Conservation (phyloP, 1,284 basidiomycete species). For the Cutaneotrichosporon sp. region DNA sequence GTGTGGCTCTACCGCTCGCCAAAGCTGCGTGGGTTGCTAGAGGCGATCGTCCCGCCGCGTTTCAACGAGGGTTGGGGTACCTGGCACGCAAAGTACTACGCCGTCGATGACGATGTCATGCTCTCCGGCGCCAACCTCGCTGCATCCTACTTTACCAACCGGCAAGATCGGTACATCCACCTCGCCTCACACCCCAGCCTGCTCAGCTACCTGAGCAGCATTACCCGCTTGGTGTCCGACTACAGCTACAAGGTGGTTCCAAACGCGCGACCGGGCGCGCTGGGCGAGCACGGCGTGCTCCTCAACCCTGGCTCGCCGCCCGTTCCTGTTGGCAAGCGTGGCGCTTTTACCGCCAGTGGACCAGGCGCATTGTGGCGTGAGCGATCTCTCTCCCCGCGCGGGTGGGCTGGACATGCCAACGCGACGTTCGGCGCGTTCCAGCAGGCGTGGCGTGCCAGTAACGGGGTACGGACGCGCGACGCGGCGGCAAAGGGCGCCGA, state of each 20-base stretch:
- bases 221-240: constrained; percentile 66
- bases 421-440: constrained; percentile 52
- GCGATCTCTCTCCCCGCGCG: constrained; percentile 37
- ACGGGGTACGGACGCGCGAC: constrained; percentile 40
- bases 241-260: constrained; percentile 65
- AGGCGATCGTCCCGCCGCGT: constrained; percentile 77
- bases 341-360: constrained; percentile 6
- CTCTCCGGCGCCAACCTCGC: constrained; percentile 96
- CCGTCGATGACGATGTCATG: constrained; percentile 85
- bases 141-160: constrained; percentile 88
- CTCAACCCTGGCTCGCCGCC: constrained; percentile 3
- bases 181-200: constrained; percentile 65
- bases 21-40: constrained; percentile 70
- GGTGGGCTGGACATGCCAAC: constrained; percentile 43
- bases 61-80: constrained; percentile 99
- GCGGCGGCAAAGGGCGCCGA: constrained; percentile 44
- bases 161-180: constrained; percentile 90
- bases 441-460: constrained; percentile 47
- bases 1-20: constrained; percentile 83
- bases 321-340: constrained; percentile 12
- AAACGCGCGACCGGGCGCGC: constrained; percentile 15
- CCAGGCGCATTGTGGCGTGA: constrained; percentile 24
- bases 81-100: constrained; percentile 97
- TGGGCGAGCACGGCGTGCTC: constrained; percentile 19
- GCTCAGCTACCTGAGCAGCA: constrained; percentile 78